Evolutionary conservation across 768 basidiomycete genomes (phyloP).

Genomic region (Tulasnella sp.): DNA sequence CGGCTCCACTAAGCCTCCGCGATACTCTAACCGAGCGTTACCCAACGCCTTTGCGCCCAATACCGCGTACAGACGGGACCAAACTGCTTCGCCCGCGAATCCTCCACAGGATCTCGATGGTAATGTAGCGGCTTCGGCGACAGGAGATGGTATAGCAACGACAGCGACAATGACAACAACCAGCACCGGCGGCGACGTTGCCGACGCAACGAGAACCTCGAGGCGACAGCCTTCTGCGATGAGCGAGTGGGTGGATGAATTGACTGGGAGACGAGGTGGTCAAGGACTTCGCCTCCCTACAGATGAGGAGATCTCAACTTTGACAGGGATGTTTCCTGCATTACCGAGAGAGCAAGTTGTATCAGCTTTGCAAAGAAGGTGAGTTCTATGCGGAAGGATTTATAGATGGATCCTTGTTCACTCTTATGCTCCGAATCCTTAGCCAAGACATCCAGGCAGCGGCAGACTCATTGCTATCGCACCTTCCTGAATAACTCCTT

Average conservation of each 20-base stretch:
- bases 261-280: conserved; percentile 53
- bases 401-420: no score
- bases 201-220: neutral
- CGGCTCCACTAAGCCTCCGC: conserved; percentile 50
- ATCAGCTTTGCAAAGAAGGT: conserved; percentile 76
- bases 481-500: neutral
- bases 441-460: conserved; percentile 74
- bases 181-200: no score
- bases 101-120: conserved; percentile 22
- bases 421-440: no score
- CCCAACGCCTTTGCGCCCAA: conserved; percentile 39
- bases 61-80: conserved; percentile 18
- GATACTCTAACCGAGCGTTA: conserved; percentile 61
- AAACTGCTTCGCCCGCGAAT: conserved; percentile 8
- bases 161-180: conserved; percentile 13
- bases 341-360: conserved; percentile 61
- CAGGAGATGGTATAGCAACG: conserved; percentile 22
- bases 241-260: conserved; percentile 69
- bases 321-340: conserved; percentile 78
- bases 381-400: no score
- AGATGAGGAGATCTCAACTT: conserved; percentile 62
- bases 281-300: conserved; percentile 57
- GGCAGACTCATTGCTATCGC: neutral
- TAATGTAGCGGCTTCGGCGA: conserved; percentile 29
- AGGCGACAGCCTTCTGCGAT: conserved; percentile 38